Conservation (phyloP, 805 yeast genomes). For the Dipodascopsis uninucleata region DNA sequence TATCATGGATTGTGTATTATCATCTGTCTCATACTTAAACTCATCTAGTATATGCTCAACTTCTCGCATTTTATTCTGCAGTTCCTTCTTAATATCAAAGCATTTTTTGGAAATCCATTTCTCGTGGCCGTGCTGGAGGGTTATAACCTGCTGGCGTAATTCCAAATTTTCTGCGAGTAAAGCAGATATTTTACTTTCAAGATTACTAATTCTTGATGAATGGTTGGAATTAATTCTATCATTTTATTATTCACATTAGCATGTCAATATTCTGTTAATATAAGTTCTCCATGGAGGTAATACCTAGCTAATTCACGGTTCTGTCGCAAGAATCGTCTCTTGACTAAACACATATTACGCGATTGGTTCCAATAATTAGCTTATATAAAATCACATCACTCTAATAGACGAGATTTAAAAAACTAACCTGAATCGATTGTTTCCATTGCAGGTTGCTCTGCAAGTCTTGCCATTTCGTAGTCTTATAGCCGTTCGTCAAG, state of each 20-base stretch:
- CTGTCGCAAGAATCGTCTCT: slow-evolving; percentile 23
- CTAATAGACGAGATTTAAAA: too few relatives aligned
- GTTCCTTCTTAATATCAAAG: slow-evolving; percentile 5
- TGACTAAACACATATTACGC: slow-evolving; percentile 5
- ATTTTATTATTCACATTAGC: background rate
- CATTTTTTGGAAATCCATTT: slow-evolving; percentile 11
- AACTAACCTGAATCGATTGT: slow-evolving; percentile 20
- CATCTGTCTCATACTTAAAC: slow-evolving; percentile 12
- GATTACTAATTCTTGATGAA: slow-evolving; percentile 20
- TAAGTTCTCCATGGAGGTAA: background rate
- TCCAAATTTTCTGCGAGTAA: slow-evolving; percentile 23
- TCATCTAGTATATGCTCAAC: slow-evolving; percentile 12
- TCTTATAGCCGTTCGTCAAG: too few relatives aligned
- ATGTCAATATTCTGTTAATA: background rate
- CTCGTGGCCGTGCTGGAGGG: slow-evolving; percentile 14
- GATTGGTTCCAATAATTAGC: background rate
- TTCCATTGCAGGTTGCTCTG: slow-evolving; percentile 16
- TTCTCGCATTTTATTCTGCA: slow-evolving; percentile 15
- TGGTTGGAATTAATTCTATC: slow-evolving; percentile 23
- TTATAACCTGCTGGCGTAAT: slow-evolving; percentile 20
- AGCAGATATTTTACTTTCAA: slow-evolving; percentile 17
- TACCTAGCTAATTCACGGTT: slow-evolving; percentile 26
- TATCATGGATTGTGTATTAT: too few relatives aligned
- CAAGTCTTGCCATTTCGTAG: slow-evolving; percentile 25
- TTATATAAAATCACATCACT: background rate